Evolutionary conservation across 352 stramenopile species (phyloP).

Genomic region (Phytophthora tentaculata): DNA sequence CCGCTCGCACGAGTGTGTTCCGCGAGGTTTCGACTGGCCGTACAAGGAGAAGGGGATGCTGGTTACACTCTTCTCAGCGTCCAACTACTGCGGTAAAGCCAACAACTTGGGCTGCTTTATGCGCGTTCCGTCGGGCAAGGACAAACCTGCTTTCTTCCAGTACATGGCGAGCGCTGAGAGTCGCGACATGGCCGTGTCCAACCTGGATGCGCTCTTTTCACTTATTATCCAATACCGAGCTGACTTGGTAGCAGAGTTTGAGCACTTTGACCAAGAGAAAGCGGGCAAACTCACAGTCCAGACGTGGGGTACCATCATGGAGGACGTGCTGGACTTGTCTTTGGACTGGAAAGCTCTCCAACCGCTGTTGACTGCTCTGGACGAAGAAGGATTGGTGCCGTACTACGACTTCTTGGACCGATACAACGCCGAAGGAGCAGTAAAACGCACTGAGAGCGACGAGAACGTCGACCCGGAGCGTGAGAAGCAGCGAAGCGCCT

Average conservation of each 20-base stretch:
- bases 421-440: conserved; percentile 71
- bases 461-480: conserved; percentile 47
- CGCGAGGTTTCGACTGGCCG: conserved; percentile 80
- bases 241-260: conserved; percentile 70
- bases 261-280: conserved; percentile 51
- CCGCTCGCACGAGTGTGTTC: conserved; percentile 87
- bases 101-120: conserved; percentile 90
- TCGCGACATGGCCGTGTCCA: conserved; percentile 81
- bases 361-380: conserved; percentile 74
- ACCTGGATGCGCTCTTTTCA: conserved; percentile 86
- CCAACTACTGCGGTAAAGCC: conserved; percentile 86
- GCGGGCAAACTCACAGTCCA: conserved; percentile 54
- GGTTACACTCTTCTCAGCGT: conserved; percentile 88
- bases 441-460: conserved; percentile 26
- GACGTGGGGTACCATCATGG: conserved; percentile 72
- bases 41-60: conserved; percentile 86
- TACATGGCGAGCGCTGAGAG: conserved; percentile 87
- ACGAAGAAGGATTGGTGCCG: conserved; percentile 69
- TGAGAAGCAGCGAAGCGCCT: conserved; percentile 64
- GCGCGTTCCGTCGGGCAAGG: conserved; percentile 70
- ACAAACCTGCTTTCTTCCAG: conserved; percentile 88
- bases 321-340: conserved; percentile 79
- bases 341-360: conserved; percentile 83
- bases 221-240: conserved; percentile 81
- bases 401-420: conserved; percentile 79